Conservation (phyloP, 345 rosid genomes). For the Arabidopsis suecica region DNA sequence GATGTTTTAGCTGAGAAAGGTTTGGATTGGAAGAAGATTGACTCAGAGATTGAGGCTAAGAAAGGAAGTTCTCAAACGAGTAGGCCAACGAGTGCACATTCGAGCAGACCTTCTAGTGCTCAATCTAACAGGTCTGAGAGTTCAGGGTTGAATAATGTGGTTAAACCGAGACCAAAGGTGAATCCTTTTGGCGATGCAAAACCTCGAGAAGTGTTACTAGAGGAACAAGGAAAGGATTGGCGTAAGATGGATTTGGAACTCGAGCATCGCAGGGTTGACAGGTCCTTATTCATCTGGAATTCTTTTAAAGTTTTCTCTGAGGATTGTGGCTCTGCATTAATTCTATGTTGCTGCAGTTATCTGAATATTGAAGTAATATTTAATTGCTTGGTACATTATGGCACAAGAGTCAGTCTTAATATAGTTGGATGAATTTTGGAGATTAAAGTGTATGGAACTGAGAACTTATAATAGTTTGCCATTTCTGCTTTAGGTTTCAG, state of each 20-base stretch:
- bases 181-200: conserved; percentile 98
- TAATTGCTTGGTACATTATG: conserved; percentile 21
- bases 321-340: conserved; percentile 6
- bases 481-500: conserved; percentile 7
- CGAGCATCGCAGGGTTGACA: conserved; percentile 81
- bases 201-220: conserved; percentile 90
- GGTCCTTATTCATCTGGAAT: conserved; percentile 48
- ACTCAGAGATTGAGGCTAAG: conserved; percentile 76
- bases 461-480: background rate
- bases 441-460: background rate
- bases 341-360: conserved; percentile 2
- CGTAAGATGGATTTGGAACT: conserved; percentile 85
- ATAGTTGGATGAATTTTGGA: conserved; percentile 1
- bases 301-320: background rate
- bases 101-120: conserved; percentile 90
- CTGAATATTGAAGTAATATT: conserved; percentile 12
- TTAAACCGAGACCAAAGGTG: conserved; percentile 72
- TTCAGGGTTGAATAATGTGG: conserved; percentile 57
- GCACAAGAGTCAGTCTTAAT: background rate
- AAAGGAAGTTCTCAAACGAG: conserved; percentile 58
- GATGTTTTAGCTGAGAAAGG: conserved; percentile 94
- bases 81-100: conserved; percentile 43
- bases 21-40: conserved; percentile 89
- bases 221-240: conserved; percentile 92
- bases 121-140: conserved; percentile 85